Conservation (phyloP, 108 stramenopile genomes). For the Skeletonema marinoi region DNA sequence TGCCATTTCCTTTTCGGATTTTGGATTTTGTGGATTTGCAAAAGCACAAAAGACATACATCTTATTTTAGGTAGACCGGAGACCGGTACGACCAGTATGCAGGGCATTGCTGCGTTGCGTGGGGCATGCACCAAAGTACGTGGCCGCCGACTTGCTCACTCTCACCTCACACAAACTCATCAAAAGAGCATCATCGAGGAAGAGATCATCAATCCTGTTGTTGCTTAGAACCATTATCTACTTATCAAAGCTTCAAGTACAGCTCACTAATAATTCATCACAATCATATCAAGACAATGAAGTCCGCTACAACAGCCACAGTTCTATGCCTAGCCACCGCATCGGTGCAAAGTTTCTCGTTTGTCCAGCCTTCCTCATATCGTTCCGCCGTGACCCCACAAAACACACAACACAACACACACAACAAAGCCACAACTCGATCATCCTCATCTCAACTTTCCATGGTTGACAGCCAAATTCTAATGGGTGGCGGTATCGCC, state of each 20-base stretch:
- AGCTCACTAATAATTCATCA: not conserved
- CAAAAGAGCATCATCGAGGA: not conserved
- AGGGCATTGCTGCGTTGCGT: too few relatives aligned
- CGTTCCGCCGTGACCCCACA: not conserved
- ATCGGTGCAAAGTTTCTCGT: constrained; percentile 2
- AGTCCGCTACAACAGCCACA: not conserved
- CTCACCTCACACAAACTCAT: too few relatives aligned
- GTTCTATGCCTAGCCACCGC: not conserved
- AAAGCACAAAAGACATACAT: too few relatives aligned
- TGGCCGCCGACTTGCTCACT: too few relatives aligned
- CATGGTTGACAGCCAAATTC: constrained; percentile 44
- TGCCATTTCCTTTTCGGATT: too few relatives aligned
- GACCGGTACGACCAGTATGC: too few relatives aligned
- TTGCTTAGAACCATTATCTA: too few relatives aligned
- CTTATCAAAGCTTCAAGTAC: not conserved
- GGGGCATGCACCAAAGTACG: too few relatives aligned
- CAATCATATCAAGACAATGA: not conserved
- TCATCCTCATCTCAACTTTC: constrained; percentile 23
- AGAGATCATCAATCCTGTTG: not conserved
- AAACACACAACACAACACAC: not conserved
- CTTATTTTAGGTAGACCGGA: too few relatives aligned
- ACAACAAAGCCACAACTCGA: not conserved
- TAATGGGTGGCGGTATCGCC: constrained; percentile 72
- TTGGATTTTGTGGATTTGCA: too few relatives aligned
- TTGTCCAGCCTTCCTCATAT: constrained; percentile 3